Conservation (phyloP, 2,329 filamentous ascomycete genomes). For the Cadophora sp. region DNA sequence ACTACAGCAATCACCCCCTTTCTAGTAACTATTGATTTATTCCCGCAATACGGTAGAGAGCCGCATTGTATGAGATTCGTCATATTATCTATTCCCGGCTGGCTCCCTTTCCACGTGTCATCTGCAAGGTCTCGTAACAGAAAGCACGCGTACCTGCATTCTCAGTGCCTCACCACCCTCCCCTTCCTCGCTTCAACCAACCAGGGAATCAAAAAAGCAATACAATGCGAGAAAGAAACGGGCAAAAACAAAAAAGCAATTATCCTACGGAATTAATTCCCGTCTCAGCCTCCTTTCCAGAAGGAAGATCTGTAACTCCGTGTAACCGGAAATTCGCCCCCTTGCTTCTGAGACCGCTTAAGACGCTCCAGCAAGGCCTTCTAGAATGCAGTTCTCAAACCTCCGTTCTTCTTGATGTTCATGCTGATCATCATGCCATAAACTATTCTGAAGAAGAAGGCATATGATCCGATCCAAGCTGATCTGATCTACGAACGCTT, state of each 20-base stretch:
- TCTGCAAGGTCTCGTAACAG: neutral
- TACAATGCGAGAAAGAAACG: neutral
- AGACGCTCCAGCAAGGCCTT: neutral
- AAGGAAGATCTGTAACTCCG: neutral
- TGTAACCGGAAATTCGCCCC: neutral
- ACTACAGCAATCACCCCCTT: too few relatives aligned
- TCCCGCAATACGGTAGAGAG: neutral
- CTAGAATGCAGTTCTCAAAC: conserved; percentile 13
- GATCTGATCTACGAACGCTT: conserved; percentile 7
- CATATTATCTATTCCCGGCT: neutral
- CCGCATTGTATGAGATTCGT: neutral
- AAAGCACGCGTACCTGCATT: conserved; percentile 13
- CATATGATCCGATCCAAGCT: neutral
- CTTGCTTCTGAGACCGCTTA: neutral
- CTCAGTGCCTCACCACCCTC: too few relatives aligned
- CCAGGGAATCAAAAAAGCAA: neutral
- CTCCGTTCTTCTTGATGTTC: neutral
- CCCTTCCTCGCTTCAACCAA: neutral
- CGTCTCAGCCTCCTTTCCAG: conserved; percentile 14
- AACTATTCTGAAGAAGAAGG: neutral
- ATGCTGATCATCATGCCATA: neutral
- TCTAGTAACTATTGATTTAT: neutral
- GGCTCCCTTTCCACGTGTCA: conserved; percentile 8
- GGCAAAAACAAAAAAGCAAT: too few relatives aligned
- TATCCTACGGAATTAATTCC: neutral